Evolutionary conservation across 352 stramenopile species (phyloP), one percentile per base, ranked within the genome.

Genomic region (Phytophthora niederhauseri): DNA sequence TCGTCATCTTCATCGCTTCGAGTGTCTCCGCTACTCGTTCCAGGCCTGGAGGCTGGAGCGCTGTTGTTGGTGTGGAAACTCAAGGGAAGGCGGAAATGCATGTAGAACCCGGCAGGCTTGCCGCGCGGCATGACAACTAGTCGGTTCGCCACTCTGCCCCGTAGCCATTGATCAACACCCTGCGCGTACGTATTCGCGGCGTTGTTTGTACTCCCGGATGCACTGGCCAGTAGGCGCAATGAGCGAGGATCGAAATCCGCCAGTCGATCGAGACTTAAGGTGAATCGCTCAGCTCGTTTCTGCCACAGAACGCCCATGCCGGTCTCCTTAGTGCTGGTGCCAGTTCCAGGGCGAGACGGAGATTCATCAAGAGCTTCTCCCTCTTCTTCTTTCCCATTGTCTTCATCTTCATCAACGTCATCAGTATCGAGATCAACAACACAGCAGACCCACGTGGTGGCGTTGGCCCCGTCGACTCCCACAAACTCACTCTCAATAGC

Each of bases 391-490:
- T 78, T 30, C 1, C n/a, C 9, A 19, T 24, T 49, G 7, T 65
- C 34, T 8, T 70, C 70, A 22, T 71, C 56, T 36, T 76, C 72
- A 19, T 84, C 81, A 17, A 89, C 69, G 46, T 91, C 66, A 56
- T 92, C 85, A 12, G 81, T 61, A 52, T 88, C 80, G 30, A 87
- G 68, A 26, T 91, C 82, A 5, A 85, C 54, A 31, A 91, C 68
- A 82, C 31, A 64, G 34, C 64, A 72, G 41, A 66, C 24, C 65
- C 73, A 73, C 15, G 36, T 38, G 11, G 12, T 63, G 43, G 41
- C 49, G 11, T 50, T 15, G 8, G 15, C 26, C 11, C 15, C 22
- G 3, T 57, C 20, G 4, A 63, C 22, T 4, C 19, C 38, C 19
- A 77, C 64, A 46, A 71, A 76, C 1, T 75, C 46, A 1, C 50